Base-by-base conservation (phyloP, 176 grass and related monocot genomes). In the Otatea glauca region DNA sequence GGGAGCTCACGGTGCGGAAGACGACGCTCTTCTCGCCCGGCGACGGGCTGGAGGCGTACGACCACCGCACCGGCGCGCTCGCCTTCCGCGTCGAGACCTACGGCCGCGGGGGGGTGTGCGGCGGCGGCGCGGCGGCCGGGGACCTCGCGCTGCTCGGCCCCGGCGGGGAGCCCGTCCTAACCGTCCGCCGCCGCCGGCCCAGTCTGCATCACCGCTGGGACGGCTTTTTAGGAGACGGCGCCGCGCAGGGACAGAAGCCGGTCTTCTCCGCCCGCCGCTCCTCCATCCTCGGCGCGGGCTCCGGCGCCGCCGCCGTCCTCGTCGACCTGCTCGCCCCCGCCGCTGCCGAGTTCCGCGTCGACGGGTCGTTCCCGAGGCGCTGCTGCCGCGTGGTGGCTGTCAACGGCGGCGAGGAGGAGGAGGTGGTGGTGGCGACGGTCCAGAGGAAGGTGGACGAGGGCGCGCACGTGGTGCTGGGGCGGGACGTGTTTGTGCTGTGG, bases 201-300 rank as follows among this genome's bases (percentile, higher is more conserved):
- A 99, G 96, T 88, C 85, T 99, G 83, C 96, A 96, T 86, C 78
- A 91, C 51, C 86, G 96, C 69, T 99, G 96, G 96, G 96, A 99
- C 63, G 96, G 91, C 9, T 99, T 92, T 88, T 67, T 86, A 3
- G 96, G 96, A 2, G 96, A 96, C 86, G 84, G 77, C 72, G 35
- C 37, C 5, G 88, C 63, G 11, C 43, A 64, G 2, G 84, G 84
- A 0, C 80, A 84, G 94, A 92, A 92, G 86, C 93, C 96, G 9
- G 42, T 94, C 38, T 99, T 99, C 89, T 85, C 93, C 43, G 91
- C 92, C 6, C 90, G 96, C 68, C 88, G 92, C 42, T 94, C 96
- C 2, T 92, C 96, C 68, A 99, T 99, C 86, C 92, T 99, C 68
- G 88, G 96, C 79, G 45, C 44, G 59, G 86, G 89, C 17, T 66